phyloP scores from a whole-genome alignment of 2,329 filamentous ascomycete genomes.

The Phaeoacremonium minimum region DNA sequence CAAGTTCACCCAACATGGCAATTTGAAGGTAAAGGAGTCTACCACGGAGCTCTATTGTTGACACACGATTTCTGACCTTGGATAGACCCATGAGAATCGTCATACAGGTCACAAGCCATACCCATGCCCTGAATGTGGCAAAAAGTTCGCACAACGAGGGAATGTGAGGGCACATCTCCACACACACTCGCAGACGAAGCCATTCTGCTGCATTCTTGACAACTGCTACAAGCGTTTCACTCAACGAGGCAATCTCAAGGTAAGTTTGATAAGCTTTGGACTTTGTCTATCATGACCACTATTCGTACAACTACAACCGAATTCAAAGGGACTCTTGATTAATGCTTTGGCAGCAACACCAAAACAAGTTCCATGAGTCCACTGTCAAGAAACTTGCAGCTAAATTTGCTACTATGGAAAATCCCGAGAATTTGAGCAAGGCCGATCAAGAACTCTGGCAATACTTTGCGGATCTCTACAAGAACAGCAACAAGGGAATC shows the following conservation, averaged over 20 bases:
- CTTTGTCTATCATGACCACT: neutral
- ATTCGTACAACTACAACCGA: neutral
- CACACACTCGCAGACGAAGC: conserved; percentile 73
- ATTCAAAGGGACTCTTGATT: no score
- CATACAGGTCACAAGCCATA: conserved; percentile 88
- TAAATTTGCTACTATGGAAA: conserved; percentile 62
- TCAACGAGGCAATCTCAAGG: conserved; percentile 88
- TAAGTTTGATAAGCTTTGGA: conserved; percentile 24
- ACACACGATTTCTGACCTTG: conserved; percentile 8
- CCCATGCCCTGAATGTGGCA: conserved; percentile 73
- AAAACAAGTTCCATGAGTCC: conserved; percentile 87
- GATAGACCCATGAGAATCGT: conserved; percentile 75
- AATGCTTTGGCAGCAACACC: conserved; percentile 61
- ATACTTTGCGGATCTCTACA: conserved; percentile 86
- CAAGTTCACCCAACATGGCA: conserved; percentile 84
- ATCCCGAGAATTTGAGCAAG: conserved; percentile 60
- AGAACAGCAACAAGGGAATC: conserved; percentile 97
- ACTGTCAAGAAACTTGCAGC: conserved; percentile 65
- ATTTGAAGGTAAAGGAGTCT: conserved; percentile 64
- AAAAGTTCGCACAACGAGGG: conserved; percentile 78
- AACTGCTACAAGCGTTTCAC: conserved; percentile 85
- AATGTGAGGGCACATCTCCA: conserved; percentile 82
- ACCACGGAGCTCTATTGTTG: neutral
- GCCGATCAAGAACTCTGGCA: conserved; percentile 73
- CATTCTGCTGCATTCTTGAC: conserved; percentile 77